Conservation (phyloP, 2,329 filamentous ascomycete species). For the Neonectria faginata region DNA sequence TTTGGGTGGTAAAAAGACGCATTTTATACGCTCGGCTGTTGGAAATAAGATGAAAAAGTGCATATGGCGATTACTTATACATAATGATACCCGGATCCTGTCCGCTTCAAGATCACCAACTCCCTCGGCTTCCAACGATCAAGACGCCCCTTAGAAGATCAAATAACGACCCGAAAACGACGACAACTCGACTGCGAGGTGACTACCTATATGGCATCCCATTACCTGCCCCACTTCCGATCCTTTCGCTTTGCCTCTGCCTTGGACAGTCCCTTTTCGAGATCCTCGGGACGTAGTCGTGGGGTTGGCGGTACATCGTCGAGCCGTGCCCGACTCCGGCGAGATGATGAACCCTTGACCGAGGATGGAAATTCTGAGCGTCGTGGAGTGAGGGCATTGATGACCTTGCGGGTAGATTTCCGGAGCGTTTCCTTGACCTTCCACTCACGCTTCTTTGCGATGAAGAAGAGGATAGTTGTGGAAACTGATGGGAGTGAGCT, state of each 20-base stretch:
- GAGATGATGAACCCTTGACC: slow-evolving; percentile 57
- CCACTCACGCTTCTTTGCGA: slow-evolving; percentile 89
- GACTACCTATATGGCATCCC: neutral
- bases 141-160: neutral
- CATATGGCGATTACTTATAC: slow-evolving; percentile 45
- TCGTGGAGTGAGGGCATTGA: slow-evolving; percentile 71
- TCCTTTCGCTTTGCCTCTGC: slow-evolving; percentile 52
- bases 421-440: slow-evolving; percentile 78
- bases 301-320: slow-evolving; percentile 71
- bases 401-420: slow-evolving; percentile 73
- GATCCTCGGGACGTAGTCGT: slow-evolving; percentile 63
- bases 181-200: neutral
- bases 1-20: slow-evolving; percentile 38
- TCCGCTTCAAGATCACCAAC: slow-evolving; percentile 38
- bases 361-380: slow-evolving; percentile 70
- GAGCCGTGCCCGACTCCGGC: slow-evolving; percentile 58
- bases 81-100: slow-evolving; percentile 49
- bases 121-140: slow-evolving; percentile 32
- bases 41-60: slow-evolving; percentile 41
- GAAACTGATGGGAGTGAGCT: slow-evolving; percentile 60
- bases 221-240: slow-evolving; percentile 42
- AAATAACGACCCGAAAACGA: neutral
- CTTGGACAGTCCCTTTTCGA: slow-evolving; percentile 67
- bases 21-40: slow-evolving; percentile 39
- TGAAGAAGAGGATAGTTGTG: slow-evolving; percentile 76